Percentiles rank a stretch among this genome's conserved stretches.
Evolutionary conservation across 2,329 filamentous ascomycete species (phyloP).

Genomic region (Malbranchea zuffiana): DNA sequence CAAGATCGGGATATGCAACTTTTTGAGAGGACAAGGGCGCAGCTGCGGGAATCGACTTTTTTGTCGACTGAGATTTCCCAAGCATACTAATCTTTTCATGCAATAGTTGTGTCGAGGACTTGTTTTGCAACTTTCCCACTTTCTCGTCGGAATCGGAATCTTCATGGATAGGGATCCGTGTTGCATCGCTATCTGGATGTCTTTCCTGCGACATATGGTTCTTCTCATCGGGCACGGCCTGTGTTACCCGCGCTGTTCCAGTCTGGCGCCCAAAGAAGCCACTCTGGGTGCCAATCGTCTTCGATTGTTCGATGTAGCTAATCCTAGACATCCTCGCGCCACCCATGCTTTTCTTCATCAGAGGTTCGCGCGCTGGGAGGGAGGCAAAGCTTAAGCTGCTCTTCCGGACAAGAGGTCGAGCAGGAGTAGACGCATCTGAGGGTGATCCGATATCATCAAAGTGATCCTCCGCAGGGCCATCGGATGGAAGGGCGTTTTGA

Average conservation of each 20-base stretch:
- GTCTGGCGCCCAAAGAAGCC: conserved; percentile 66
- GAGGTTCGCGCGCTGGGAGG: conserved; percentile 77
- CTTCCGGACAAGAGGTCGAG: conserved; percentile 66
- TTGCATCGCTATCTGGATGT: conserved; percentile 41
- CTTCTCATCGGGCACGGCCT: conserved; percentile 20
- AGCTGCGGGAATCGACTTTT: conserved; percentile 36
- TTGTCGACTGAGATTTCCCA: conserved; percentile 42
- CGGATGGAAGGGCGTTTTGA: conserved; percentile 19
- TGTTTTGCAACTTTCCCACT: conserved; percentile 55
- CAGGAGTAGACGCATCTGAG: conserved; percentile 39
- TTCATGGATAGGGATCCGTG: conserved; percentile 38
- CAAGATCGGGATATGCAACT: conserved; percentile 29
- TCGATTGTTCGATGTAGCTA: conserved; percentile 61
- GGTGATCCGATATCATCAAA: conserved; percentile 39
- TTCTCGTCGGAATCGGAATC: conserved; percentile 42
- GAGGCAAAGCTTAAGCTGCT: conserved; percentile 93
- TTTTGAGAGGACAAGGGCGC: conserved; percentile 22
- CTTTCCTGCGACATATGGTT: conserved; percentile 37
- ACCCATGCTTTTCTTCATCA: conserved; percentile 76
- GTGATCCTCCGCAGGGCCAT: conserved; percentile 22
- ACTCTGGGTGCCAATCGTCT: conserved; percentile 41
- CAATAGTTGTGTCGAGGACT: conserved; percentile 84
- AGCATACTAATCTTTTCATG: conserved; percentile 84
- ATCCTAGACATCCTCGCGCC: conserved; percentile 57
- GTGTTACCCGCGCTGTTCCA: conserved; percentile 43